A percentile compares a stretch with the other conserved stretches of the same genome.
Evolutionary conservation across 108 stramenopile genomes (phyloP).

Genomic region (Nannochloropsis salina): DNA sequence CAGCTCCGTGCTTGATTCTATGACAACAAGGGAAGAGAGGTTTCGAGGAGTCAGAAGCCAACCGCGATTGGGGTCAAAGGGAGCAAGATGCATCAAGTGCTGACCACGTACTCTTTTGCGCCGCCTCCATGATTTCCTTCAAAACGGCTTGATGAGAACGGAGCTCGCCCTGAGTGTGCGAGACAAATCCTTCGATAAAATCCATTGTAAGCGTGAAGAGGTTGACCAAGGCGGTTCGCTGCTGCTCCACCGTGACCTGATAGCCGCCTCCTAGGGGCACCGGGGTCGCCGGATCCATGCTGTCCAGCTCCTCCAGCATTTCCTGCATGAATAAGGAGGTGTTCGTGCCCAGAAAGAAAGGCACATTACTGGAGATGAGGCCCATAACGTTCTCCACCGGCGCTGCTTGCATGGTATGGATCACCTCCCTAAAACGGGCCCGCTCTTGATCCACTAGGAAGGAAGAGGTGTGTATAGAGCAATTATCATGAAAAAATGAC

Average conservation of each 20-base stretch:
- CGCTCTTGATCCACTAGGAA: neutral
- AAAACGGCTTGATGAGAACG: constrained; percentile 5
- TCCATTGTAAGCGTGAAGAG: constrained; percentile 13
- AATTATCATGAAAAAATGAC: too few relatives aligned
- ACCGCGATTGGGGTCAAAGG: too few relatives aligned
- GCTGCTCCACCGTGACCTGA: constrained; percentile 14
- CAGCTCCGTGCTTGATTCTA: neutral
- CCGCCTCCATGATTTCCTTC: constrained; percentile 14
- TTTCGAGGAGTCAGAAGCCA: too few relatives aligned
- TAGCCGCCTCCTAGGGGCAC: neutral
- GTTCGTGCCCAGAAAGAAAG: neutral
- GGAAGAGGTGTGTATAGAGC: neutral
- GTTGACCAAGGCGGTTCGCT: neutral
- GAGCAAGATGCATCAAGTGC: neutral
- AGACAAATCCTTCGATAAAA: constrained; percentile 10
- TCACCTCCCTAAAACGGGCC: neutral
- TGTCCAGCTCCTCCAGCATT: neutral
- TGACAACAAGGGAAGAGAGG: neutral
- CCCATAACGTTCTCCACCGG: constrained; percentile 10
- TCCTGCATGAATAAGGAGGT: neutral
- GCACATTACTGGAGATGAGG: neutral
- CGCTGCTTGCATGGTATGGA: constrained; percentile 1
- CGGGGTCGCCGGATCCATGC: neutral
- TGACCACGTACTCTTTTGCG: neutral
- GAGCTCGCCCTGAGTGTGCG: constrained; percentile 9